phyloP scores from a whole-genome alignment of 257 asterid species.

The Gentiana macrophylla region DNA sequence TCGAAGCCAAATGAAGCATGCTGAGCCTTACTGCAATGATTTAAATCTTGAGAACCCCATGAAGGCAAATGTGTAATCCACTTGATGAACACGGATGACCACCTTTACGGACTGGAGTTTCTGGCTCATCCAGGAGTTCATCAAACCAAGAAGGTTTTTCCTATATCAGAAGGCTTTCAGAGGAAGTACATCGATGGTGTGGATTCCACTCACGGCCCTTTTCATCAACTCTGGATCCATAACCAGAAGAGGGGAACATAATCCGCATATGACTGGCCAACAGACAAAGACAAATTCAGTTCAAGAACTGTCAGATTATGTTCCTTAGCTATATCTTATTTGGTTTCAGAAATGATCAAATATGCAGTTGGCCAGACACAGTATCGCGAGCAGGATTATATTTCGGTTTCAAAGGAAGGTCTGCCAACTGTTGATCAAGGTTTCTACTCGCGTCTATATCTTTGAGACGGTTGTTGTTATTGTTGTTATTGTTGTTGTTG shows the following conservation, averaged over 20 bases:
- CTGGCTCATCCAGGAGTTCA: constrained; percentile 89
- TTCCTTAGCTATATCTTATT: constrained; percentile 13
- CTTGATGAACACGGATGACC: constrained; percentile 95
- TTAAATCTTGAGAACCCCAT: constrained; percentile 68
- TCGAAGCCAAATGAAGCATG: constrained; percentile 35
- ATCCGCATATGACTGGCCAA: constrained; percentile 54
- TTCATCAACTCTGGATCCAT: constrained; percentile 36
- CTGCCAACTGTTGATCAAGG: constrained; percentile 58
- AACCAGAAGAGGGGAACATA: constrained; percentile 42
- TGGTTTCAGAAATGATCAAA: constrained; percentile 20
- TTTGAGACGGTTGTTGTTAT: background rate
- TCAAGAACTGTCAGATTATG: constrained; percentile 19
- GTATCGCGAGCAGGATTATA: constrained; percentile 41
- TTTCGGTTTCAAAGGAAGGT: constrained; percentile 68
- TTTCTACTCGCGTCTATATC: constrained; percentile 50
- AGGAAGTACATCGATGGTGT: constrained; percentile 81
- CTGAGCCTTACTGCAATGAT: constrained; percentile 37
- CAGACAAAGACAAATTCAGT: constrained; percentile 20
- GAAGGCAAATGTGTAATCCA: constrained; percentile 47
- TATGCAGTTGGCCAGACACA: constrained; percentile 57
- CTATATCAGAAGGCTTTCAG: constrained; percentile 65
- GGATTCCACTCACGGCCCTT: constrained; percentile 49
- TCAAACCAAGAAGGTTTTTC: constrained; percentile 94
- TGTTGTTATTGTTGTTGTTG: constrained; percentile 34
- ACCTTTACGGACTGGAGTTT: constrained; percentile 76